Conservation (phyloP, 108 stramenopile genomes). For the Nannochloropsis salina region DNA sequence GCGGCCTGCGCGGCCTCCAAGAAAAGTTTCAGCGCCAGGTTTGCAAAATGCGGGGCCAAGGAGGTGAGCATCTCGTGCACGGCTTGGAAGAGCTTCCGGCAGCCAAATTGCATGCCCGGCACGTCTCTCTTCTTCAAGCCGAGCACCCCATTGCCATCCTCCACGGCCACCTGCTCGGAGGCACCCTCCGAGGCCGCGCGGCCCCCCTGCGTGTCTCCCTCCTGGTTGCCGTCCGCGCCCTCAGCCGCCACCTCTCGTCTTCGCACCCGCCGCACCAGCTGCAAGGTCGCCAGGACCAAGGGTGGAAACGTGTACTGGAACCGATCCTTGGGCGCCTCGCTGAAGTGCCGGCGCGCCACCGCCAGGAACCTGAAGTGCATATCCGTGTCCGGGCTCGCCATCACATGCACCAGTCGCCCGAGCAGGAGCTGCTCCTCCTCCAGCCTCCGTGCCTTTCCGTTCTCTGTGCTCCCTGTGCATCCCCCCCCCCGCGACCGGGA, state of each 20-base stretch:
- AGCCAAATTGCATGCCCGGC: conserved; percentile 41
- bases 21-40: conserved; percentile 72
- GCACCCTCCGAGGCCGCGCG: not conserved
- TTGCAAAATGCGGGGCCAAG: conserved; percentile 65
- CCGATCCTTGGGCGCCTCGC: conserved; percentile 60
- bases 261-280: conserved; percentile 55
- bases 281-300: conserved; percentile 71
- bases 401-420: conserved; percentile 78
- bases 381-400: conserved; percentile 77
- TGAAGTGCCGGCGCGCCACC: conserved; percentile 63
- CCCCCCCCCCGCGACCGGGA: conserved; percentile 51
- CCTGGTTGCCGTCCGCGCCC: not conserved
- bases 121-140: conserved; percentile 22
- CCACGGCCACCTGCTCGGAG: not conserved
- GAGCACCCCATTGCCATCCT: not conserved
- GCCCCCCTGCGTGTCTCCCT: not conserved
- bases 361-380: conserved; percentile 67
- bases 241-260: conserved; percentile 30
- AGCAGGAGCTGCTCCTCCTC: conserved; percentile 68
- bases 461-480: not conserved
- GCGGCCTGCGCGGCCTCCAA: conserved; percentile 77
- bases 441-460: conserved; percentile 28
- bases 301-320: conserved; percentile 67
- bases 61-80: conserved; percentile 78
- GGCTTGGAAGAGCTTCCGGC: conserved; percentile 86